These are phyloP conservation scores for Mortierella hygrophila DNA, from an alignment of 192 early-diverging fungal genomes.

Conservation along the genomic window DNA sequence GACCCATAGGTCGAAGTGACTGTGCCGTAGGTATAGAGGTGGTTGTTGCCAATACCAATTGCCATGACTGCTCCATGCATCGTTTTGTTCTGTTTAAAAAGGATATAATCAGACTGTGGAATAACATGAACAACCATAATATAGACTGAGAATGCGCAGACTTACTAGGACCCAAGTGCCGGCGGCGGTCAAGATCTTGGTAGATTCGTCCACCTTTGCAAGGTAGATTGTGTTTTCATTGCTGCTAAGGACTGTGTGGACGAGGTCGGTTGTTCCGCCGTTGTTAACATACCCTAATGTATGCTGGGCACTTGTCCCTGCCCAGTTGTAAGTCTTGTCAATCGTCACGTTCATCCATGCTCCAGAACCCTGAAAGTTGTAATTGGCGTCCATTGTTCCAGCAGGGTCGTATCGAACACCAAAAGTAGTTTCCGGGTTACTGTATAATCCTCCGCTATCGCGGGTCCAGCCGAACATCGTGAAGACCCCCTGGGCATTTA, in stretches of 20 bases:
- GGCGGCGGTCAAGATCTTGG: too few species aligned
- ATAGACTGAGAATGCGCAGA: too few species aligned
- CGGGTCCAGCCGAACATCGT: background rate
- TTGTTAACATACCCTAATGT: background rate
- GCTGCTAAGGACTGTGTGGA: background rate
- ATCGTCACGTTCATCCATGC: background rate
- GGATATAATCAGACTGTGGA: too few species aligned
- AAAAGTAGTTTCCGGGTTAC: background rate
- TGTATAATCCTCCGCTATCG: background rate
- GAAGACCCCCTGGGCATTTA: background rate
- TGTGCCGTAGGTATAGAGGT: too few species aligned
- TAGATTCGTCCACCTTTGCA: background rate
- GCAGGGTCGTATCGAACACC: background rate
- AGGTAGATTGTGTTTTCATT: background rate
- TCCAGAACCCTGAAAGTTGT: background rate
- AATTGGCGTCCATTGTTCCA: background rate
- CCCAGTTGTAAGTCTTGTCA: background rate
- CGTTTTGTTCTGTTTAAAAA: too few species aligned
- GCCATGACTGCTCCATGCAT: too few species aligned
- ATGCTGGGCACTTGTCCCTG: background rate
- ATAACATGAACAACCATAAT: too few species aligned
- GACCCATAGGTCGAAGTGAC: too few species aligned
- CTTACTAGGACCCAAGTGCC: too few species aligned
- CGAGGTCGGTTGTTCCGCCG: background rate
- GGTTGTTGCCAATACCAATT: too few species aligned